Evolutionary conservation across 1,284 basidiomycete genomes (phyloP).

Genomic region (Meripilus lineatus): DNA sequence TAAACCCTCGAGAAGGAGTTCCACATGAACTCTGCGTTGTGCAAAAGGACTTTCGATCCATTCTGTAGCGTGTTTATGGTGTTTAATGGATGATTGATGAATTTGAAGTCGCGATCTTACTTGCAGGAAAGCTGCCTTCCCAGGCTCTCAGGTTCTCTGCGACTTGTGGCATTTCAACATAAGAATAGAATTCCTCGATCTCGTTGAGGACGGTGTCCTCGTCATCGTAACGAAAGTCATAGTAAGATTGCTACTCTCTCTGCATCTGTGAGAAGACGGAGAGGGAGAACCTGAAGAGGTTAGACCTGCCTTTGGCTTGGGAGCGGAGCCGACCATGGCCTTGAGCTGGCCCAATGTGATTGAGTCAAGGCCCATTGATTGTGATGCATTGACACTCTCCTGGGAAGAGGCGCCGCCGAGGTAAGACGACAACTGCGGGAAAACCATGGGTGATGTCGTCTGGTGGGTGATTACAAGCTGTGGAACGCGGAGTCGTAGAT

Average conservation of each 20-base stretch:
- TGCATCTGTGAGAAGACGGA: slow-evolving; percentile 13
- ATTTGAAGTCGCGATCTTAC: slow-evolving; percentile 49
- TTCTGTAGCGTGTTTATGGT: slow-evolving; percentile 41
- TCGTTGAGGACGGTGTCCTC: slow-evolving; percentile 94
- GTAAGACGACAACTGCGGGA: slow-evolving; percentile 22
- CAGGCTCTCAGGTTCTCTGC: slow-evolving; percentile 86
- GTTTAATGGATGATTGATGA: too few species aligned
- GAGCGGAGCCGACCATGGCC: slow-evolving; percentile 62
- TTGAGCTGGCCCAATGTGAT: slow-evolving; percentile 82
- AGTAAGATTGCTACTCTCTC: slow-evolving; percentile 67
- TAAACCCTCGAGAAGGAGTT: slow-evolving; percentile 77
- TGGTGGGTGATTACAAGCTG: too few species aligned
- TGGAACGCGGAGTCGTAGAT: too few species aligned
- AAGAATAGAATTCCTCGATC: slow-evolving; percentile 98
- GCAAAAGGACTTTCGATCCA: slow-evolving; percentile 70
- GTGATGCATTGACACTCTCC: slow-evolving; percentile 17
- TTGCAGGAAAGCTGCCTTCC: slow-evolving; percentile 76
- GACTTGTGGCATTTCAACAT: slow-evolving; percentile 91
- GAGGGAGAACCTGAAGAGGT: slow-evolving; percentile 2
- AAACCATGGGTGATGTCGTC: slow-evolving; percentile 25
- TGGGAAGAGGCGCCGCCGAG: slow-evolving; percentile 13
- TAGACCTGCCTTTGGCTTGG: slow-evolving; percentile 67
- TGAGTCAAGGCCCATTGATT: slow-evolving; percentile 46
- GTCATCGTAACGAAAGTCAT: slow-evolving; percentile 91
- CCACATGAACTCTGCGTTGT: slow-evolving; percentile 68